Base-by-base conservation (phyloP, 139 green algal genomes). In the Coccomyxa sp. region DNA sequence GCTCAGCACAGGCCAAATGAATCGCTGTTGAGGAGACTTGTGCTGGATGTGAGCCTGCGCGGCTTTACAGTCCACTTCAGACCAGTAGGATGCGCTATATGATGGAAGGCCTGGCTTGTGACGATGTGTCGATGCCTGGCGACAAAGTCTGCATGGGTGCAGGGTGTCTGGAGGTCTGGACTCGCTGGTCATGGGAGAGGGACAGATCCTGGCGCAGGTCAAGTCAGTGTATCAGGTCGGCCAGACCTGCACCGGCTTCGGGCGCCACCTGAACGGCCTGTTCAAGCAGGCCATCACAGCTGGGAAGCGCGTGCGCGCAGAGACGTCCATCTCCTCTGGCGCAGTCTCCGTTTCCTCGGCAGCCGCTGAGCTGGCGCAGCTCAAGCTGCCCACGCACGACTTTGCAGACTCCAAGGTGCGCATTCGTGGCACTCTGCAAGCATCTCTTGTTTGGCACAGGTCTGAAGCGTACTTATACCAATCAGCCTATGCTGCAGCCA, bases 281-380 rank as follows among this genome's bases (percentile, higher is more conserved):
- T 99, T 99, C 93, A 98, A 98, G 93, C 93, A 98, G 91, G 96
- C 96, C 39, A 96, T 99, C 77, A 97, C 92, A 18, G 93, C 93
- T 0, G 97, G 97, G 79, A 99, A 99, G 92, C 90, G 95, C 29
- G 96, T 99, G 58, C 92, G 97, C 54, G 83, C 88, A 27, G 97
- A 99, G 87, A 99, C 96, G 14, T 92, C 86, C 81, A 99, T 99
- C 86, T 89, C 88, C 70, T 91, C 88, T 16, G 97, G 97, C 74
- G 92, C 90, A 29, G 97, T 99, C n/a, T 97, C 90, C 3, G 97
- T 99, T 33, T 94, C 84, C 79, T 95, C 88, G 39, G 97, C 97
- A n/a, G 97, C 97, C 1, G 97, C 95, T 34, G 97, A 99, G 91
- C 92, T 99, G 8, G 93, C 92, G 31, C 90, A 95, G 87, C 91